A percentile compares a stretch with the other conserved stretches of the same genome.
phyloP scores from a whole-genome alignment of 371 early-diverging fungal species.

The Mortierella sp. region DNA sequence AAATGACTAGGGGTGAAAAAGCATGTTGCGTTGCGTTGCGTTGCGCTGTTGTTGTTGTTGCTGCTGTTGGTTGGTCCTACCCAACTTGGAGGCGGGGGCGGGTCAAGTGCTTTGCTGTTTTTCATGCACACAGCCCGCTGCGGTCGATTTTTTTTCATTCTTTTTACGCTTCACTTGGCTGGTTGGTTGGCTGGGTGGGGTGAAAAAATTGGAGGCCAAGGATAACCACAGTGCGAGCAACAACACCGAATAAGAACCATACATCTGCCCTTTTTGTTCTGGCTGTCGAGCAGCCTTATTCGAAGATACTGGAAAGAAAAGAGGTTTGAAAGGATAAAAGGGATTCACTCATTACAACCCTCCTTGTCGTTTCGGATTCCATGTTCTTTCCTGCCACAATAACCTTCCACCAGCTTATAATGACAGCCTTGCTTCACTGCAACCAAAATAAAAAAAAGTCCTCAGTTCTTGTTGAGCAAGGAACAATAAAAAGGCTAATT shows the following conservation, averaged over 20 bases:
- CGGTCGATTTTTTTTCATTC: not conserved
- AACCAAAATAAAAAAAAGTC: not conserved
- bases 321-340: not conserved
- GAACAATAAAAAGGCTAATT: conserved; percentile 4
- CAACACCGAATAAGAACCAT: not conserved
- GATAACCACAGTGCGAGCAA: not conserved
- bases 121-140: conserved; percentile 9
- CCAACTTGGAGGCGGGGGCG: not conserved
- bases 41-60: not conserved
- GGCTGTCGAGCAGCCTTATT: not conserved
- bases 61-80: not conserved
- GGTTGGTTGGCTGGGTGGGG: not conserved
- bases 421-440: not conserved
- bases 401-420: not conserved
- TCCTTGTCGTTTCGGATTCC: not conserved
- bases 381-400: not conserved
- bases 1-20: not conserved
- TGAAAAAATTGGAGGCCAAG: not conserved
- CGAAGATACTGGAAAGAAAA: not conserved
- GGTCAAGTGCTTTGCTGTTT: conserved; percentile 9
- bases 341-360: not conserved
- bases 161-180: not conserved
- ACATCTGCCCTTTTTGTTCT: not conserved
- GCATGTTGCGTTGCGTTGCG: not conserved
- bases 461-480: not conserved